phyloP scores from a whole-genome alignment of 345 rosid species.

The Litchi chinensis region DNA sequence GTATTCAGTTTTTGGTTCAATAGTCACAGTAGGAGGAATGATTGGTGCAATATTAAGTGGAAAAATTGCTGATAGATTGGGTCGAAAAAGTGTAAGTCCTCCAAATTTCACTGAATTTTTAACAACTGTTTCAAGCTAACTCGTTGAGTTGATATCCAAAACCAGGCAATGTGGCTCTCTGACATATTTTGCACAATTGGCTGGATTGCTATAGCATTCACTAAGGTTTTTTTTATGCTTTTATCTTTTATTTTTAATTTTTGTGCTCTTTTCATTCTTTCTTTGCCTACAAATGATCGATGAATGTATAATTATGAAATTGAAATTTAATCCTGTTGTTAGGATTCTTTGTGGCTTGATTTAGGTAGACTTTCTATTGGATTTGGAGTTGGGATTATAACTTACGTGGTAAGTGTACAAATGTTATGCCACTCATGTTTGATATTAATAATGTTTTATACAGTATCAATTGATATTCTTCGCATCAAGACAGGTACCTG shows the following conservation, averaged over 20 bases:
- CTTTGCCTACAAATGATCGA: no score
- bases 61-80: conserved; percentile 41
- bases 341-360: conserved; percentile 44
- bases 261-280: not conserved
- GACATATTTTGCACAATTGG: conserved; percentile 40
- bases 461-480: not conserved
- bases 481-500: conserved; percentile 33
- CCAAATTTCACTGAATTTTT: not conserved
- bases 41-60: conserved; percentile 51
- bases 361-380: conserved; percentile 48
- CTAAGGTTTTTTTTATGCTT: conserved; percentile 41
- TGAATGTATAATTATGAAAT: conserved; percentile 25
- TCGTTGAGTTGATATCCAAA: not conserved
- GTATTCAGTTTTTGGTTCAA: conserved; percentile 61
- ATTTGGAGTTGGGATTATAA: conserved; percentile 42
- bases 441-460: conserved; percentile 23
- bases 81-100: conserved; percentile 40
- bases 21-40: conserved; percentile 59
- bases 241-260: no score
- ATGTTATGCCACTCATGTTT: conserved; percentile 27
- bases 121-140: not conserved
- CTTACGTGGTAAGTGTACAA: conserved; percentile 43
- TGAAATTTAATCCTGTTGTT: conserved; percentile 17
- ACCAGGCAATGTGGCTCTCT: conserved; percentile 54
- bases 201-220: conserved; percentile 53